A percentile compares a stretch with the other conserved stretches of the same genome.
phyloP scores from a whole-genome alignment of 345 rosid species.

The Populus nigra region DNA sequence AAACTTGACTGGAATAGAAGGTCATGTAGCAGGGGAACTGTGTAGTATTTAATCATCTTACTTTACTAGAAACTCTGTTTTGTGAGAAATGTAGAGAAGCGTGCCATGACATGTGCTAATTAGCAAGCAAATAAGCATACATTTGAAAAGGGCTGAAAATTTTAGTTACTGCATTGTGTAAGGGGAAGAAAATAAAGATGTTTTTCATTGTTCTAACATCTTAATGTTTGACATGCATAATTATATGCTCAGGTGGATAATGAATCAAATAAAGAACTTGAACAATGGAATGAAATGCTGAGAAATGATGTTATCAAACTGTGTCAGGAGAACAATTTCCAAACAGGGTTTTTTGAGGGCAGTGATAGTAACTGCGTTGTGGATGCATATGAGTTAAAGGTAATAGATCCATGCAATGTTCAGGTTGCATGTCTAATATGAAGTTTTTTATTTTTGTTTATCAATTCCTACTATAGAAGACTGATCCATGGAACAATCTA shows the following conservation, averaged over 20 bases:
- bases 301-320: conserved; percentile 76
- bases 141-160: neutral
- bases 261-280: conserved; percentile 85
- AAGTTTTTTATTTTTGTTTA: neutral
- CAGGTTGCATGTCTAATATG: conserved; percentile 1
- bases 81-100: neutral
- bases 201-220: neutral
- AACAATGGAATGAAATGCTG: conserved; percentile 96
- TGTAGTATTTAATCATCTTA: neutral
- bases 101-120: neutral
- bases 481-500: neutral
- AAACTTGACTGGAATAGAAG: neutral
- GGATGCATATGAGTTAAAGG: conserved; percentile 98
- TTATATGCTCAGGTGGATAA: conserved; percentile 60
- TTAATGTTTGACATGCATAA: neutral
- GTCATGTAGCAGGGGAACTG: neutral
- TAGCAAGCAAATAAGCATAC: neutral
- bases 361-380: conserved; percentile 72
- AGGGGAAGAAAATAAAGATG: neutral
- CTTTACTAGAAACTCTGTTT: neutral
- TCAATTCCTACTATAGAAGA: neutral
- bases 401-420: conserved; percentile 17
- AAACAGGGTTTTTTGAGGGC: conserved; percentile 90
- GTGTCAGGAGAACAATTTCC: conserved; percentile 92
- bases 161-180: neutral